Base-by-base conservation (phyloP, 1,284 basidiomycete genomes). In the Apiotrichum laibachii region DNA sequence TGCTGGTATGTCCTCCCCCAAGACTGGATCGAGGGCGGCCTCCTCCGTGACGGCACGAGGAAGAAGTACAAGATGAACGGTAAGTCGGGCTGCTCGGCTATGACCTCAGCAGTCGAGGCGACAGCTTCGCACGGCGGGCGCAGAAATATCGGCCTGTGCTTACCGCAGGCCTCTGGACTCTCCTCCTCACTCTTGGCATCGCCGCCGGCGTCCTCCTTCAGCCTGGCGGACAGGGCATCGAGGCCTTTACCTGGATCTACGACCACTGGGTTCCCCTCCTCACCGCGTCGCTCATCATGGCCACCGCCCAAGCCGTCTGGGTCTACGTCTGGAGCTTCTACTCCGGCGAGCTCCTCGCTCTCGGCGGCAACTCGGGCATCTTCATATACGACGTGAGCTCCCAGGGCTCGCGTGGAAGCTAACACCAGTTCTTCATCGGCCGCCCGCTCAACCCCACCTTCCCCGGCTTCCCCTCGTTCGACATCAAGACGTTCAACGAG, bases 401-500 rank as follows among this genome's bases (percentile, higher is more conserved):
- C n/a, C n/a, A n/a, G n/a, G n/a, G 13, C 39, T 39, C 18, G 21
- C 19, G 13, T 33, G n/a, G 2, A 6, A 43, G 15, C 52, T 54
- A 5, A 52, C 52, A 18, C n/a, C 69, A 96, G 92, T 99, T 92
- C 82, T 99, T 87, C 81, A 94, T 99, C 67, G 96, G 96, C 33
- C 89, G 96, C 56, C 90, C 94, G 72, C 82, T 99, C 54, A 99
- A 99, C 80, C 95, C 96, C 0, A 86, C 86, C 2, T 63, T 71
- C 51, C 75, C 77, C 26, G 66, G 67, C 21, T 68, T 73, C 46
- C 77, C 82, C 35, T 85, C 83, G 15, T 89, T 98, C 61, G 96
- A 99, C 75, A 84, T 99, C 84, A 99, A 99, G 78, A 89, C 88
- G 0, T 99, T 99, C 85, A 98, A 92, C 72, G 93, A 97, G 71